phyloP scores from a whole-genome alignment of 495 filamentous ascomycete genomes.

The Penicillium paxilli region DNA sequence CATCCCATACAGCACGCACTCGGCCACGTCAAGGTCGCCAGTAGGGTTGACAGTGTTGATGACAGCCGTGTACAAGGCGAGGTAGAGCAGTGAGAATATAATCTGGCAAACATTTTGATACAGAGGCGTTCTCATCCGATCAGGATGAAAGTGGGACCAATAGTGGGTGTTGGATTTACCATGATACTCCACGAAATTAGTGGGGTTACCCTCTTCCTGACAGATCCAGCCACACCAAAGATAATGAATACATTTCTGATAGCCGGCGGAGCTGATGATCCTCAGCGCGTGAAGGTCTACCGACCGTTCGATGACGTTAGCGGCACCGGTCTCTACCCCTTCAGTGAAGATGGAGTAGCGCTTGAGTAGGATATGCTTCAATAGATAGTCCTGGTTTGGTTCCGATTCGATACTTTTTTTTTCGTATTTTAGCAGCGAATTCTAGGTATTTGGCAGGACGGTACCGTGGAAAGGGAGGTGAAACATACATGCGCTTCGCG shows the following conservation, averaged over 20 bases:
- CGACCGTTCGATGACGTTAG: slow-evolving; percentile 87
- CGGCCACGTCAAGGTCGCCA: slow-evolving; percentile 82
- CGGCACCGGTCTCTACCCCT: slow-evolving; percentile 66
- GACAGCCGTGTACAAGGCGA: slow-evolving; percentile 81
- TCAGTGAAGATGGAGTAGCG: slow-evolving; percentile 80
- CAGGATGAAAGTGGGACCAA: slow-evolving; percentile 82
- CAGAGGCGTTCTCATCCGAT: slow-evolving; percentile 85
- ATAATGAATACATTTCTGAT: slow-evolving; percentile 88
- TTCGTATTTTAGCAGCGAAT: slow-evolving; percentile 8
- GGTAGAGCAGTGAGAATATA: slow-evolving; percentile 76
- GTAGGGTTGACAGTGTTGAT: slow-evolving; percentile 86
- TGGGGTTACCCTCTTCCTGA: slow-evolving; percentile 86
- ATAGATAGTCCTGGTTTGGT: slow-evolving; percentile 70
- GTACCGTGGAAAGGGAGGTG: neutral
- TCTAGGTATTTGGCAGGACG: neutral
- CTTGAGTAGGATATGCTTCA: slow-evolving; percentile 83
- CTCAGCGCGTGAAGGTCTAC: slow-evolving; percentile 88
- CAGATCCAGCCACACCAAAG: slow-evolving; percentile 97
- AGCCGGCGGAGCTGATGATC: slow-evolving; percentile 88
- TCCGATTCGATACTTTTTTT: slow-evolving; percentile 71
- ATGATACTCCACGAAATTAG: slow-evolving; percentile 80
- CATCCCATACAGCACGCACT: slow-evolving; percentile 84
- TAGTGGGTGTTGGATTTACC: slow-evolving; percentile 72
- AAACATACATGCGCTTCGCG: slow-evolving; percentile 75
- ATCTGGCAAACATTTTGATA: slow-evolving; percentile 93